Percentiles rank a stretch among this genome's conserved stretches.
phyloP scores from a whole-genome alignment of 2,329 filamentous ascomycete species.

The Decorospora gaudefroyi region DNA sequence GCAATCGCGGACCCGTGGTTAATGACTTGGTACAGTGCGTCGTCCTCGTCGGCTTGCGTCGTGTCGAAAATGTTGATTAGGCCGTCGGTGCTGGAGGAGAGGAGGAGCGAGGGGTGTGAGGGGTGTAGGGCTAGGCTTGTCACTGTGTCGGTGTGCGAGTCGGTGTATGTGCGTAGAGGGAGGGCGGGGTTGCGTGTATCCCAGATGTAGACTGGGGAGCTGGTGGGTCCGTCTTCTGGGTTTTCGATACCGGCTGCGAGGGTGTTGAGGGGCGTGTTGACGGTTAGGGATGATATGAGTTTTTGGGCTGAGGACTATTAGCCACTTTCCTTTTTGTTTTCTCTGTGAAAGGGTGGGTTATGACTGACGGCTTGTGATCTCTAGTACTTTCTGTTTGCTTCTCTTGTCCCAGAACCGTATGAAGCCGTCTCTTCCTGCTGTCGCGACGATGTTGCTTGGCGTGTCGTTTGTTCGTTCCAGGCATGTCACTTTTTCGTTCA shows the following conservation, averaged over 20 bases:
- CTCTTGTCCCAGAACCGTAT: slow-evolving; percentile 70
- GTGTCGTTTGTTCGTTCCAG: slow-evolving; percentile 60
- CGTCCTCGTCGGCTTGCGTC: slow-evolving; percentile 67
- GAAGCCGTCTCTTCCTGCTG: slow-evolving; percentile 71
- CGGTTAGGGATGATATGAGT: slow-evolving; percentile 67
- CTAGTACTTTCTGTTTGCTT: slow-evolving; percentile 53
- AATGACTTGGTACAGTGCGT: slow-evolving; percentile 75
- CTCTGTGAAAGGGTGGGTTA: background rate
- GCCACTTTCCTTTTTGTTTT: background rate
- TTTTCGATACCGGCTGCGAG: slow-evolving; percentile 76
- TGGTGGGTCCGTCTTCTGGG: slow-evolving; percentile 54
- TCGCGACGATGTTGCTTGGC: slow-evolving; percentile 62
- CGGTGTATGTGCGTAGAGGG: slow-evolving; percentile 49
- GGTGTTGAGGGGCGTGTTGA: slow-evolving; percentile 60
- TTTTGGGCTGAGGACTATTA: slow-evolving; percentile 52
- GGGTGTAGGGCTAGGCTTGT: slow-evolving; percentile 68
- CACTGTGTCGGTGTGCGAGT: slow-evolving; percentile 62
- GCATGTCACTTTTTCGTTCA: slow-evolving; percentile 67
- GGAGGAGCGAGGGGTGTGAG: slow-evolving; percentile 62
- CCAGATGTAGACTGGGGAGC: slow-evolving; percentile 48
- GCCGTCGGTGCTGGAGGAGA: slow-evolving; percentile 80
- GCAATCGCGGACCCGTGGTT: slow-evolving; percentile 78
- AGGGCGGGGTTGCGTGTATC: slow-evolving; percentile 49
- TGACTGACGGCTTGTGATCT: slow-evolving; percentile 44
- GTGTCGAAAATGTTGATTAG: slow-evolving; percentile 78